Base-by-base conservation (phyloP, 106 monocot species). In the Acanthochlamys bracteata region DNA sequence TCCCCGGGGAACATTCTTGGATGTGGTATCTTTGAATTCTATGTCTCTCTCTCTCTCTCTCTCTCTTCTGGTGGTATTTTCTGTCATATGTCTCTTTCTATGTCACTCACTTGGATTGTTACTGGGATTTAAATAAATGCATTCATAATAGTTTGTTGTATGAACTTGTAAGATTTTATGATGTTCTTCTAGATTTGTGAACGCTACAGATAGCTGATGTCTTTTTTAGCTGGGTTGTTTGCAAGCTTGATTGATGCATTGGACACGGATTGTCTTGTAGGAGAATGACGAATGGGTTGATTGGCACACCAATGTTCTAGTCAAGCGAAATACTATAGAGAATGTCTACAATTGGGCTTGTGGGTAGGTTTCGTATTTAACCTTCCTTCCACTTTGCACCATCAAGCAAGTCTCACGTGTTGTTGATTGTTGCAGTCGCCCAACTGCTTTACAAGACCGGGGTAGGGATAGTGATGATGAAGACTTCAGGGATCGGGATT, bases 281-380 rank as follows among this genome's bases (percentile, higher is more conserved):
- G 82, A 85, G 67, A 85, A 85, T 66, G 67, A 17, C 39, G 82
- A 88, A 45, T 98, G 96, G 96, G 67, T 66, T 55, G 88, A 83
- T 47, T 98, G 96, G 96, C 91, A 91, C 24, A 57, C 75, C 33
- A 76, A 83, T 68, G 69, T 83, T 19, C 53, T 98, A 39, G 41
- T 78, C 46, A 98, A 91, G 61, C 83, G 96, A 21, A 98, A 91
- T 75, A 78, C 80, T 9, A 4, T 83, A 20, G 96, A 98, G 75
- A 98, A 88, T 80, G 80, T 98, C 22, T 79, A 85, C 57, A 84
- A 88, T 14, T 98, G 96, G 96, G 60, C 66, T 25, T 98, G 90
- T 71, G 95, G 95, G 95, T 90, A 80, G 20, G 84, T 70, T 65
- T 33, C 33, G 21, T 16, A 55, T 22, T 57, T 20, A 57, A n/a